Evolutionary conservation across 2,329 filamentous ascomycete species (phyloP).

Genomic region (Chaetomium sp.): DNA sequence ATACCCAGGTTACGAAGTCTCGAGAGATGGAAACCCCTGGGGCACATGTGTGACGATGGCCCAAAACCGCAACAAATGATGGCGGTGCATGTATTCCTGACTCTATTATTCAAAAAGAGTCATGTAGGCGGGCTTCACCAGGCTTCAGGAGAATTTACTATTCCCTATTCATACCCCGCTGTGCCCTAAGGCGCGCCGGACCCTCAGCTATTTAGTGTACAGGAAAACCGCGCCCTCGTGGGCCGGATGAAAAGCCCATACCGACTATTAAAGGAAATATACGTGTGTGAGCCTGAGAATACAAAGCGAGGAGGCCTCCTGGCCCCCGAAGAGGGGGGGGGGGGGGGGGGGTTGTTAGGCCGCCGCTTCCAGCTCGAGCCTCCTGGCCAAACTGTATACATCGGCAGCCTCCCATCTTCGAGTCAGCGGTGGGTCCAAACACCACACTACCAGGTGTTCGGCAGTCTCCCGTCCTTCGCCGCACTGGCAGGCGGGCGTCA

Average conservation of each 20-base stretch:
- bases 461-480: background rate
- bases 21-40: background rate
- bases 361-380: background rate
- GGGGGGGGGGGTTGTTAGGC: too few species aligned
- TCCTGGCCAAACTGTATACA: background rate
- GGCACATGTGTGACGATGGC: background rate
- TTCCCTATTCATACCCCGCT: background rate
- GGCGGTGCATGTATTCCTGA: too few species aligned
- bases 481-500: background rate
- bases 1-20: background rate
- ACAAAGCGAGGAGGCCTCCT: constrained; percentile 6
- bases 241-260: constrained; percentile 8
- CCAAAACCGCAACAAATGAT: background rate
- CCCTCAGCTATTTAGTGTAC: background rate
- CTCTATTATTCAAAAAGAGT: background rate
- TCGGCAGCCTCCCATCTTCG: background rate
- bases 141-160: background rate
- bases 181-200: constrained; percentile 2
- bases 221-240: constrained; percentile 1
- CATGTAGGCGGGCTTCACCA: too few species aligned
- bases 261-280: background rate
- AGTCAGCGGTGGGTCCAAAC: background rate
- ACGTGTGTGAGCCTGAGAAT: background rate
- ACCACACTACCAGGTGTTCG: background rate
- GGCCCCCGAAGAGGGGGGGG: background rate